Evolutionary conservation across 345 rosid genomes (phyloP).

Genomic region (Populus nigra): DNA sequence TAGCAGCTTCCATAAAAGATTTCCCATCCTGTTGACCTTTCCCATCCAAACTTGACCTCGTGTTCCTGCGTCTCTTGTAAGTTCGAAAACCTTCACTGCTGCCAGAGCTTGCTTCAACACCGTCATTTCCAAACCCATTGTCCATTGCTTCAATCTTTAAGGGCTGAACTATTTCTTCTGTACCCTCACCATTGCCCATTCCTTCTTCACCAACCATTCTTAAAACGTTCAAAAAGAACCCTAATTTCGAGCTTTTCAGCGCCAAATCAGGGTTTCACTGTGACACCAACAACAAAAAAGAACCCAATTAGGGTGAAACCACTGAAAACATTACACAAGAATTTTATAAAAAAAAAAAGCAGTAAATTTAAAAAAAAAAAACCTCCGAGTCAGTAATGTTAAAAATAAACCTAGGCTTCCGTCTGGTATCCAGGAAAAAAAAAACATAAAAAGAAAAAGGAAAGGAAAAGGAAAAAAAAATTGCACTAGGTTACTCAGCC

Average conservation of each 20-base stretch:
- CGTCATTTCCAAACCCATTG: constrained; percentile 40
- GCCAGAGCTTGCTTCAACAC: constrained; percentile 41
- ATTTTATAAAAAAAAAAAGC: not conserved
- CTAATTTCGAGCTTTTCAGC: constrained; percentile 20
- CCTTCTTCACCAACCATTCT: constrained; percentile 50
- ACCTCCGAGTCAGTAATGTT: not conserved
- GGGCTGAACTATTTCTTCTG: constrained; percentile 26
- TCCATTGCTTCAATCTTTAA: constrained; percentile 34
- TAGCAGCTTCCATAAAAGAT: constrained; percentile 34
- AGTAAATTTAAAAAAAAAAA: not conserved
- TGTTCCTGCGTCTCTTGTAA: constrained; percentile 70
- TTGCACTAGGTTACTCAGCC: not conserved
- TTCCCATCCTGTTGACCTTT: constrained; percentile 36
- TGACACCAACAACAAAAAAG: constrained; percentile 13
- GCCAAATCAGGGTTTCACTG: constrained; percentile 38
- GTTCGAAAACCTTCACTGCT: constrained; percentile 44
- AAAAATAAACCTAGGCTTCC: not conserved
- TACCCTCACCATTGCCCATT: constrained; percentile 37
- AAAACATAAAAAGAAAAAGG: not conserved
- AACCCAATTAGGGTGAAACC: constrained; percentile 9
- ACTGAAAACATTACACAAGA: constrained; percentile 8
- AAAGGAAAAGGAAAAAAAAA: not conserved
- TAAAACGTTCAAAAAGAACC: constrained; percentile 6
- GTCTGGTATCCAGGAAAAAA: not conserved
- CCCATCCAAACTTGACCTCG: constrained; percentile 35